Evolutionary conservation across 305 asterid species (phyloP), one percentile per base, ranked within the genome.

Genomic region (Solanum hybrid): DNA sequence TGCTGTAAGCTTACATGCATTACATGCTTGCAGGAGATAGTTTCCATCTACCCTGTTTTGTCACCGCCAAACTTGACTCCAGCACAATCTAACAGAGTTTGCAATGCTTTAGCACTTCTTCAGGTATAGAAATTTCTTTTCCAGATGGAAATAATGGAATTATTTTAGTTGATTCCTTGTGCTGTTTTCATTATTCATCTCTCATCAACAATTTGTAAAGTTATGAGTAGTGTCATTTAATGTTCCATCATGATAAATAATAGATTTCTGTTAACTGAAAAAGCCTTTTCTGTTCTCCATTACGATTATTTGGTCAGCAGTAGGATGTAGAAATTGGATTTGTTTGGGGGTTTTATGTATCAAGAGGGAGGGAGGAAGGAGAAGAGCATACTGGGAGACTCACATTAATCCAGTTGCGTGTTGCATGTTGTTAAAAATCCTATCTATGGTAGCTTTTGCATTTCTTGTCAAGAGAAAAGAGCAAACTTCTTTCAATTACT

Each of bases 71-170:
- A 94, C 92, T 92, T 97, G 92, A 95, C 98, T 91, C 97, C 98
- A 87, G 97, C 96, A 0, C 99, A 97, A 90, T 97, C 99, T 26
- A 96, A 96, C 91, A 94, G 99, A 92, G 99, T 97, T 91, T 97
- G 99, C 95, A 96, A 97, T 94, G 99, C 99, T 37, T 98, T 97
- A 86, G 99, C 99, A 38, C 95, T 97, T 82, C 98, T 97, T 94
- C 99, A 97, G 99, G 99, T 97, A 86, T 89, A 87, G 34, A 85
- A 34, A 77, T 46, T 85, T 46, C n/a, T 81, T 81, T 81, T 40
- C n/a, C 34, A 16, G 5, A 4, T 26, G 69, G 69, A 81, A 64
- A 29, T 29, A 29, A 29, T 29, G 29, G 1, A 29, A 29, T 26
- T 81, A 9, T 79, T 13, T 79, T 35, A 42, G 27, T 26, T 81